A percentile compares a stretch with the other conserved stretches of the same genome.
Conservation (phyloP, 2,329 filamentous ascomycete species). For the Pseudogymnoascus sp. region DNA sequence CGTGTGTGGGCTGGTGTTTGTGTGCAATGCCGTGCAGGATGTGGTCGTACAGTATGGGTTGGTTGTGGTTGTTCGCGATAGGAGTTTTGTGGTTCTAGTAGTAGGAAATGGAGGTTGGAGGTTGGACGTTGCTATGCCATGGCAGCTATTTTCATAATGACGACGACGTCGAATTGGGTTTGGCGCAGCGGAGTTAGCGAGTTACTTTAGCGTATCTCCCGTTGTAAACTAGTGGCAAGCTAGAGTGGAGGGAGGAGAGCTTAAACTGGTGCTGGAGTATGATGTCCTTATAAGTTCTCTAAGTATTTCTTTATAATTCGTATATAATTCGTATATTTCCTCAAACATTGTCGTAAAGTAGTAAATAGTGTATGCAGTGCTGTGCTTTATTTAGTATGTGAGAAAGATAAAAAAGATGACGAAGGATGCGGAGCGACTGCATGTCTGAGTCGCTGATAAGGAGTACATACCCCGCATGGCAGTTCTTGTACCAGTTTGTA, state of each 20-base stretch:
- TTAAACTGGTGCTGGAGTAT: background rate
- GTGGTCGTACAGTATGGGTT: background rate
- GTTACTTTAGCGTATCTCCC: background rate
- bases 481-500: background rate
- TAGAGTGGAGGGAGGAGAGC: background rate
- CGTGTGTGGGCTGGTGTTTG: background rate
- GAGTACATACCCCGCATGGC: slow-evolving; percentile 1
- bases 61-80: background rate
- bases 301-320: background rate
- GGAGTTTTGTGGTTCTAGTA: background rate
- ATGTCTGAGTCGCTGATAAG: background rate
- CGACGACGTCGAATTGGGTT: background rate
- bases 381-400: background rate
- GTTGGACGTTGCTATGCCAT: slow-evolving; percentile 1
- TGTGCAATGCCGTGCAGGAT: background rate
- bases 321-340: background rate
- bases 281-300: background rate
- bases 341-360: background rate
- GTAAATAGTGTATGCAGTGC: background rate
- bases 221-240: background rate
- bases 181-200: slow-evolving; percentile 4
- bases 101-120: background rate
- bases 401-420: background rate
- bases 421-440: background rate
- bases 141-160: slow-evolving; percentile 8